Evolutionary conservation across 73 alveolate genomes (phyloP).

Genomic region (Paramecium caudatum): DNA sequence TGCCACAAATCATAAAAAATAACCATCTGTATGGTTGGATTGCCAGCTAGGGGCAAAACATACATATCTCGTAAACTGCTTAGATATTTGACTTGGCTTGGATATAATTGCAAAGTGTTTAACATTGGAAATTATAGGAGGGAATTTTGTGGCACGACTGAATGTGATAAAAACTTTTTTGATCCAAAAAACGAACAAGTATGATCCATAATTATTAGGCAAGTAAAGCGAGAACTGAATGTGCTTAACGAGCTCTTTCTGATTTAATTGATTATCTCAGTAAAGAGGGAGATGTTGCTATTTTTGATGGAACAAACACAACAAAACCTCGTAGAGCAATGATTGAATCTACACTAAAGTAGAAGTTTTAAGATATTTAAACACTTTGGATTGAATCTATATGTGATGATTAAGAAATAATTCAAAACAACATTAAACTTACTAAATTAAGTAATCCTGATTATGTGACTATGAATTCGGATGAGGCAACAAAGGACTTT

Average conservation of each 20-base stretch:
- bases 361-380: constrained; percentile 1
- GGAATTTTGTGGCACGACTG: constrained; percentile 55
- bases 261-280: constrained; percentile 45
- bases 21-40: constrained; percentile 76
- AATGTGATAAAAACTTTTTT: constrained; percentile 32
- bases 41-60: constrained; percentile 83
- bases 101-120: constrained; percentile 75
- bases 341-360: neutral
- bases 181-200: constrained; percentile 71
- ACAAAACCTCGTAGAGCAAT: constrained; percentile 65
- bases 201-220: neutral
- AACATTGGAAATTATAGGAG: constrained; percentile 73
- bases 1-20: constrained; percentile 36
- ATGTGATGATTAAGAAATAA: constrained; percentile 78
- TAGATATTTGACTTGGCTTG: constrained; percentile 79
- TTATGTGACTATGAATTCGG: constrained; percentile 57
- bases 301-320: constrained; percentile 80
- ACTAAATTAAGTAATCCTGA: constrained; percentile 70
- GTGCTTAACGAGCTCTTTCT: constrained; percentile 53
- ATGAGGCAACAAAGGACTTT: constrained; percentile 69
- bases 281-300: constrained; percentile 73
- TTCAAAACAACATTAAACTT: constrained; percentile 61
- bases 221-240: constrained; percentile 17
- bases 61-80: constrained; percentile 73
- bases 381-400: constrained; percentile 79